These are phyloP conservation scores for Trifolium subterraneum DNA, from an alignment of 306 rosid species.

Conservation along the genomic window DNA sequence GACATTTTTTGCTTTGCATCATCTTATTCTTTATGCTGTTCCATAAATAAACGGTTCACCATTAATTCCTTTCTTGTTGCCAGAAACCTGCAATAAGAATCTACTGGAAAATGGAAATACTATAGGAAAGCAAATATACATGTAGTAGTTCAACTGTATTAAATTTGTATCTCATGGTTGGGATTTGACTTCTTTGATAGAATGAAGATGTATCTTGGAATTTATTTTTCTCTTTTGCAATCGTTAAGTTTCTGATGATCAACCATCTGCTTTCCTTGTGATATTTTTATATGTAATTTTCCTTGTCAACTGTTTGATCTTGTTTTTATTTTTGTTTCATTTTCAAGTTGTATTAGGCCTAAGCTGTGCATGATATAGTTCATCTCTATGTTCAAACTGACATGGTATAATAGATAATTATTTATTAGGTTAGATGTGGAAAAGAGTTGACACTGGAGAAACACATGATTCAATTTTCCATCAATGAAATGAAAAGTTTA, in stretches of 20 bases:
- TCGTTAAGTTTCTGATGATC: slow-evolving; percentile 4
- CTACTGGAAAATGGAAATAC: slow-evolving; percentile 11
- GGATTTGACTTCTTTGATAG: slow-evolving; percentile 18
- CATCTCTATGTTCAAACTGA: slow-evolving; percentile 21
- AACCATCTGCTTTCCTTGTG: slow-evolving; percentile 13
- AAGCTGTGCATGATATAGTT: slow-evolving; percentile 33
- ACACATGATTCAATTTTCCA: slow-evolving; percentile 26
- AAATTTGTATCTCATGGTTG: slow-evolving; percentile 22
- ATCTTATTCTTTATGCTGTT: slow-evolving; percentile 7
- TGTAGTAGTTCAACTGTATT: slow-evolving; percentile 7
- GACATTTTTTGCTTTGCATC: neutral
- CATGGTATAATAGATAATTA: slow-evolving; percentile 5
- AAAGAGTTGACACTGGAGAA: slow-evolving; percentile 27
- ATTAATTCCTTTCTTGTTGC: slow-evolving; percentile 25
- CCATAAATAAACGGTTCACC: slow-evolving; percentile 23
- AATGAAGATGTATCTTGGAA: slow-evolving; percentile 1
- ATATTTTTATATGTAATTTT: neutral
- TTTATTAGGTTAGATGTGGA: slow-evolving; percentile 19
- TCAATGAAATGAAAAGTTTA: slow-evolving; percentile 28
- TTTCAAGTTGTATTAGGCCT: slow-evolving; percentile 27
- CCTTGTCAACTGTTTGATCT: slow-evolving; percentile 7
- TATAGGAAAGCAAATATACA: neutral
- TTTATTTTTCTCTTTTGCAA: slow-evolving; percentile 14
- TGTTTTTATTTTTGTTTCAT: slow-evolving; percentile 37
- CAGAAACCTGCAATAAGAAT: slow-evolving; percentile 32